A percentile compares a stretch with the other conserved stretches of the same genome.
phyloP scores from a whole-genome alignment of 495 filamentous ascomycete genomes.

The Podospora pseudopauciseta region DNA sequence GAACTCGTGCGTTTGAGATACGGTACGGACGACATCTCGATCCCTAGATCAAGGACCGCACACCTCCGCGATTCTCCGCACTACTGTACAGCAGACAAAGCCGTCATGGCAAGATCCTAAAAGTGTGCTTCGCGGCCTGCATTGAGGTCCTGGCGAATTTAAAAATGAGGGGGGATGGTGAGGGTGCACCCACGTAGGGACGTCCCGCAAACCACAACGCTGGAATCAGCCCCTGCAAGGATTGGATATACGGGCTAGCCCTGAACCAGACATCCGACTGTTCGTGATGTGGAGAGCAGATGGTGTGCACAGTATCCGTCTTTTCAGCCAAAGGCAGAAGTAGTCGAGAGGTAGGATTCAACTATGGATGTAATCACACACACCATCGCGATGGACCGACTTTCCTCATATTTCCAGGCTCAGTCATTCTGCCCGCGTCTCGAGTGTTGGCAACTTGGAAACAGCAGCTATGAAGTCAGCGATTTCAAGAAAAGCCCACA shows the following conservation, averaged over 20 bases:
- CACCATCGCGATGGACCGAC: not conserved
- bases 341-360: not conserved
- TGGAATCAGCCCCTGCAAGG: not conserved
- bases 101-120: not conserved
- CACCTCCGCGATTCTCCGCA: not conserved
- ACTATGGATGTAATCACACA: not conserved
- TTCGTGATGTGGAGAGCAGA: not conserved
- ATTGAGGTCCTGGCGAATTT: not conserved
- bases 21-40: not conserved
- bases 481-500: not conserved
- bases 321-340: not conserved
- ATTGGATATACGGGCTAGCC: not conserved
- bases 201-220: not conserved
- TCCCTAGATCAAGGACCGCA: not conserved
- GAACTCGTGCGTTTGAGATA: not conserved
- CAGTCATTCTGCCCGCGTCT: not conserved
- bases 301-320: not conserved
- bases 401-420: not conserved
- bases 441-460: not conserved
- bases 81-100: not conserved
- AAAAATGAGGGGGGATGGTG: too few relatives aligned
- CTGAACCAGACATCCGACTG: not conserved
- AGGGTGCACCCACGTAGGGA: not conserved
- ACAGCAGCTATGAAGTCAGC: not conserved
- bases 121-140: not conserved